Evolutionary conservation across 2,329 filamentous ascomycete genomes (phyloP).

Genomic region (Ophiocordyceps sinensis): DNA sequence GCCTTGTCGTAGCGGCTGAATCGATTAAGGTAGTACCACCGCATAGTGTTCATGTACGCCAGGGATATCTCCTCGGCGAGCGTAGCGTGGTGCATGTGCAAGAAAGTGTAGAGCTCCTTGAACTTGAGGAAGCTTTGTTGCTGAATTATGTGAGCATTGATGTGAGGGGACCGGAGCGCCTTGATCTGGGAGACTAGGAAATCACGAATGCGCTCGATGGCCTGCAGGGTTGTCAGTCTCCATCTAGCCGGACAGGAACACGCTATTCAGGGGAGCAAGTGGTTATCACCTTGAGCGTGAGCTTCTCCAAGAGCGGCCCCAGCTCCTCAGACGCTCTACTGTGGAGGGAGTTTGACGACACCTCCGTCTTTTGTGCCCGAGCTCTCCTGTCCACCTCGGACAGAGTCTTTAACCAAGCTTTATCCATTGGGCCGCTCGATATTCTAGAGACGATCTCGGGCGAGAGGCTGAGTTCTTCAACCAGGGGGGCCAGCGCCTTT

Average conservation of each 20-base stretch:
- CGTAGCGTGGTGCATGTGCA: slow-evolving; percentile 67
- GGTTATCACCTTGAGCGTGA: slow-evolving; percentile 56
- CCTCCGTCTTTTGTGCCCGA: slow-evolving; percentile 53
- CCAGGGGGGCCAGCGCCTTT: slow-evolving; percentile 69
- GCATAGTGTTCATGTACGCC: slow-evolving; percentile 96
- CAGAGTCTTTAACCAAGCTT: slow-evolving; percentile 71
- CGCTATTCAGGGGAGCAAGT: neutral
- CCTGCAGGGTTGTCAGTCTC: slow-evolving; percentile 28
- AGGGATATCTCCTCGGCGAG: slow-evolving; percentile 81
- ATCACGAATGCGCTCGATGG: slow-evolving; percentile 86
- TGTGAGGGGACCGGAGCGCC: slow-evolving; percentile 81
- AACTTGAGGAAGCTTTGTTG: slow-evolving; percentile 81
- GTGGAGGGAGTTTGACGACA: slow-evolving; percentile 38
- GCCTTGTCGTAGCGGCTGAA: slow-evolving; percentile 79
- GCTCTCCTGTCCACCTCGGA: slow-evolving; percentile 72
- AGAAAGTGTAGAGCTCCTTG: slow-evolving; percentile 76
- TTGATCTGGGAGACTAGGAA: slow-evolving; percentile 92
- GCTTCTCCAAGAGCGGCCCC: slow-evolving; percentile 68
- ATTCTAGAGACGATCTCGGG: slow-evolving; percentile 75
- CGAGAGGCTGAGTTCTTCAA: slow-evolving; percentile 83
- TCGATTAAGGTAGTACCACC: slow-evolving; percentile 92
- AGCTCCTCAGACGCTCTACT: slow-evolving; percentile 73
- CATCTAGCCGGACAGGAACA: neutral
- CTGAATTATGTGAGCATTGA: slow-evolving; percentile 94
- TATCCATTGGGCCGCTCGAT: slow-evolving; percentile 77